Evolutionary conservation across 306 rosid species (phyloP).

Genomic region (Abrus pulchellus): DNA sequence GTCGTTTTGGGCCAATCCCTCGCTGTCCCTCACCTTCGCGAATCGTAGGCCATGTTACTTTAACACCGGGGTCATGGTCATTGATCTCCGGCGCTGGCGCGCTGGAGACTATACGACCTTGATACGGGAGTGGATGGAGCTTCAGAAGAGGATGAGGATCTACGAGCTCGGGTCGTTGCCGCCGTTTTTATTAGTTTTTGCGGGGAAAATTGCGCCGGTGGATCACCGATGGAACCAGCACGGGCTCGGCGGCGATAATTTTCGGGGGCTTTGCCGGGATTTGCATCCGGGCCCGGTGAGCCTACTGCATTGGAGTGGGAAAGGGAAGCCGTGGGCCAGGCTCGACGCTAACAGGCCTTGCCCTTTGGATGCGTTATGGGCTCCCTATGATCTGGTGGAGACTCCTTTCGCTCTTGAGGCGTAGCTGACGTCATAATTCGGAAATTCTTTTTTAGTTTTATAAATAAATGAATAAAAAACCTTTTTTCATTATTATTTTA

Average conservation of each 20-base stretch:
- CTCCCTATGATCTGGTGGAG: conserved; percentile 80
- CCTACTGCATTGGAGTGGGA: conserved; percentile 94
- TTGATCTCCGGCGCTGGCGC: conserved; percentile 82
- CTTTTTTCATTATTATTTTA: neutral
- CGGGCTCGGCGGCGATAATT: conserved; percentile 94
- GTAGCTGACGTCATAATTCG: conserved; percentile 31
- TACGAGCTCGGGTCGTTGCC: conserved; percentile 93
- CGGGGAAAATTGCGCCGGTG: conserved; percentile 78
- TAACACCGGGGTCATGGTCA: conserved; percentile 97
- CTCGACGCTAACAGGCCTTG: conserved; percentile 81
- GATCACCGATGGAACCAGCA: conserved; percentile 95
- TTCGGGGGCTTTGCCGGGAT: conserved; percentile 74
- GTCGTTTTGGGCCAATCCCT: conserved; percentile 84
- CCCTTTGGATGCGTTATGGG: conserved; percentile 89
- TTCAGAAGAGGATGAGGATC: conserved; percentile 93
- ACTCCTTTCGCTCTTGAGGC: conserved; percentile 64
- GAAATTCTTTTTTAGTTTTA: neutral
- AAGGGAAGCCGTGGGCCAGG: conserved; percentile 95
- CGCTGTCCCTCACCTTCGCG: conserved; percentile 66
- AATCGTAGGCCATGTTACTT: conserved; percentile 81
- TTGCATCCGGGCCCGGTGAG: conserved; percentile 91
- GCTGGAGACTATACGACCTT: conserved; percentile 67
- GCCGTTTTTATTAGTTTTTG: conserved; percentile 85
- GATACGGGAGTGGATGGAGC: conserved; percentile 96
- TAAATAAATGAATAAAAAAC: neutral